Conservation (phyloP, 768 basidiomycete genomes). For the Polyporus arcularius region DNA sequence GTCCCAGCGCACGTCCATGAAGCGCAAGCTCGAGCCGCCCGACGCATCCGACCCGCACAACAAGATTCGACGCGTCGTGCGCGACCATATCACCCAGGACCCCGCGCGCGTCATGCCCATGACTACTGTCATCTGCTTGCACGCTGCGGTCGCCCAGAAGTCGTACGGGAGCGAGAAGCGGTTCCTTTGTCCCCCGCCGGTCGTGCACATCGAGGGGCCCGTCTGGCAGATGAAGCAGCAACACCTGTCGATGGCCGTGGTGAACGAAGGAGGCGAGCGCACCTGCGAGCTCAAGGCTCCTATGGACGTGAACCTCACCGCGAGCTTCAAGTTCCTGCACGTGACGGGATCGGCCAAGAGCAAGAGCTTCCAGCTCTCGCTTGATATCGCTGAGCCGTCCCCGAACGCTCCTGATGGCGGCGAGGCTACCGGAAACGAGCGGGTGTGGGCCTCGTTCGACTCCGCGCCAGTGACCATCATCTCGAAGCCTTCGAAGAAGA, state of each 20-base stretch:
- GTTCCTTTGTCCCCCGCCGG: conserved; percentile 90
- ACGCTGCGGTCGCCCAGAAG: conserved; percentile 94
- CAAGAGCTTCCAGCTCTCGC: conserved; percentile 84
- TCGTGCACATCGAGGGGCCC: conserved; percentile 90
- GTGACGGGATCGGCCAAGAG: conserved; percentile 87
- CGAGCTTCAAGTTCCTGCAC: conserved; percentile 90
- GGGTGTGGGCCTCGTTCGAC: conserved; percentile 89
- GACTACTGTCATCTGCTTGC: conserved; percentile 89
- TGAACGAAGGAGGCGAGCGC: conserved; percentile 80
- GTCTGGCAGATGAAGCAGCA: conserved; percentile 82
- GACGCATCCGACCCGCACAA: conserved; percentile 63
- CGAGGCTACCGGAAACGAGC: conserved; percentile 48
- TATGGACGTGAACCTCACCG: conserved; percentile 80
- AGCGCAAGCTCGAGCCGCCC: conserved; percentile 74
- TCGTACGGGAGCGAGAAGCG: conserved; percentile 96
- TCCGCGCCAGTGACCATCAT: conserved; percentile 93
- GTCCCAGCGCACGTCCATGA: conserved; percentile 47
- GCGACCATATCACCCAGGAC: conserved; percentile 79
- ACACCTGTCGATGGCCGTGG: conserved; percentile 82
- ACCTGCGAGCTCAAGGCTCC: conserved; percentile 84
- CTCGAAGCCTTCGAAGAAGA: conserved; percentile 97
- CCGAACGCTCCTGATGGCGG: conserved; percentile 44
- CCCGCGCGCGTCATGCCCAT: conserved; percentile 77
- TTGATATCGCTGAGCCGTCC: conserved; percentile 81
- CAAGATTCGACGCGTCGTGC: conserved; percentile 84